These are phyloP conservation scores for Chamaenerion angustifolium DNA, from an alignment of 345 rosid genomes.

Conservation along the genomic window DNA sequence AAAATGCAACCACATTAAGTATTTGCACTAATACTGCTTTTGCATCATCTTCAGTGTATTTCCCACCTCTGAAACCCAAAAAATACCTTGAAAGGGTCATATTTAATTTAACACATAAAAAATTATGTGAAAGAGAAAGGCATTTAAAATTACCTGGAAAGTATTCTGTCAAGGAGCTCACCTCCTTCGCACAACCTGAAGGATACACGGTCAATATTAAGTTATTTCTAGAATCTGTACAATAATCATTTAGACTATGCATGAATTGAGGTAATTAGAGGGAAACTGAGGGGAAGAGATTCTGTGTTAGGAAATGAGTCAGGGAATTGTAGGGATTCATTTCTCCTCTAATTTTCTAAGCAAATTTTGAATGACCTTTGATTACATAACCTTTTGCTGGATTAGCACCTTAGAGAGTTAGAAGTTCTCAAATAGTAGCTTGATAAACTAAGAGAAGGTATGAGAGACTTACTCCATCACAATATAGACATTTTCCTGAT, in stretches of 20 bases:
- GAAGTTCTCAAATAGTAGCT: too few species aligned
- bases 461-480: slow-evolving; percentile 76
- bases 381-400: too few species aligned
- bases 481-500: slow-evolving; percentile 64
- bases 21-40: slow-evolving; percentile 73
- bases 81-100: slow-evolving; percentile 8
- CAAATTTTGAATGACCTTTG: too few species aligned
- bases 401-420: too few species aligned
- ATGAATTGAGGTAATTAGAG: not conserved
- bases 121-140: not conserved
- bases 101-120: not conserved
- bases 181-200: slow-evolving; percentile 98
- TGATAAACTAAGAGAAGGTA: not conserved
- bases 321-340: too few species aligned
- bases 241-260: not conserved
- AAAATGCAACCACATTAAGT: slow-evolving; percentile 71
- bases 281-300: too few species aligned
- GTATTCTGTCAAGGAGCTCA: slow-evolving; percentile 82
- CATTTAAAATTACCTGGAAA: slow-evolving; percentile 40
- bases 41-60: slow-evolving; percentile 83
- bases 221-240: slow-evolving; percentile 1
- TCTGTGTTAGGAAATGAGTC: too few species aligned
- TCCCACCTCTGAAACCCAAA: slow-evolving; percentile 55
- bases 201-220: slow-evolving; percentile 6
- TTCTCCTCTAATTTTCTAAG: too few species aligned